These are phyloP conservation scores for Paraconiothyrium sp. DNA, from an alignment of 2,329 filamentous ascomycete genomes.

Conservation along the genomic window DNA sequence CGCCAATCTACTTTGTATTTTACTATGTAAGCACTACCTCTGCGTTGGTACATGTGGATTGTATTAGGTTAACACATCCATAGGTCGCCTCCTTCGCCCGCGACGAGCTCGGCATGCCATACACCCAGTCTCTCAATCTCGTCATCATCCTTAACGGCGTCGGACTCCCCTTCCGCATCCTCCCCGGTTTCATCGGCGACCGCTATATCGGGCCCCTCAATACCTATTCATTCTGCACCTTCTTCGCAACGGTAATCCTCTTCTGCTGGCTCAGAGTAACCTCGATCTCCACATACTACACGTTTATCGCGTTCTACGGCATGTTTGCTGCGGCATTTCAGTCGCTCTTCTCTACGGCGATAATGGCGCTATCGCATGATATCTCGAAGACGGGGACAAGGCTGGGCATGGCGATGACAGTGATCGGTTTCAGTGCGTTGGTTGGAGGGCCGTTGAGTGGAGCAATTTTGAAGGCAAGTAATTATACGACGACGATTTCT, in stretches of 20 bases:
- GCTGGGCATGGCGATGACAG: slow-evolving; percentile 63
- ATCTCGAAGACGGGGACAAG: slow-evolving; percentile 53
- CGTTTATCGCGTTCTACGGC: slow-evolving; percentile 71
- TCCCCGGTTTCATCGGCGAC: slow-evolving; percentile 66
- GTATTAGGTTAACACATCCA: slow-evolving; percentile 6
- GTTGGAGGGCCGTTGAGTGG: slow-evolving; percentile 64
- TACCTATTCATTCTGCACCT: slow-evolving; percentile 63
- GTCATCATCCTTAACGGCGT: slow-evolving; percentile 67
- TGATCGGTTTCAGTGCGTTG: slow-evolving; percentile 60
- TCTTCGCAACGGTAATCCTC: slow-evolving; percentile 54
- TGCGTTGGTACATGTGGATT: neutral
- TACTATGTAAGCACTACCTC: slow-evolving; percentile 36
- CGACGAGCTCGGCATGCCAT: slow-evolving; percentile 55
- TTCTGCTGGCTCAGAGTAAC: slow-evolving; percentile 69
- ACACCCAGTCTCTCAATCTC: slow-evolving; percentile 62
- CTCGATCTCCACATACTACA: slow-evolving; percentile 63
- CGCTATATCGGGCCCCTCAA: slow-evolving; percentile 67
- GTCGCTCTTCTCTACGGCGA: slow-evolving; percentile 52
- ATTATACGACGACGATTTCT: slow-evolving; percentile 35
- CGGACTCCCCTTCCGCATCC: slow-evolving; percentile 62
- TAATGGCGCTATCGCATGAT: slow-evolving; percentile 47
- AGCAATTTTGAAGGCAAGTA: slow-evolving; percentile 56
- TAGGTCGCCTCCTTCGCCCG: slow-evolving; percentile 51
- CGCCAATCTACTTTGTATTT: slow-evolving; percentile 66
- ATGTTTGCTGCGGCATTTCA: slow-evolving; percentile 60